Base-by-base conservation (phyloP, 2,329 filamentous ascomycete species). In the Uncinocarpus reesii region DNA sequence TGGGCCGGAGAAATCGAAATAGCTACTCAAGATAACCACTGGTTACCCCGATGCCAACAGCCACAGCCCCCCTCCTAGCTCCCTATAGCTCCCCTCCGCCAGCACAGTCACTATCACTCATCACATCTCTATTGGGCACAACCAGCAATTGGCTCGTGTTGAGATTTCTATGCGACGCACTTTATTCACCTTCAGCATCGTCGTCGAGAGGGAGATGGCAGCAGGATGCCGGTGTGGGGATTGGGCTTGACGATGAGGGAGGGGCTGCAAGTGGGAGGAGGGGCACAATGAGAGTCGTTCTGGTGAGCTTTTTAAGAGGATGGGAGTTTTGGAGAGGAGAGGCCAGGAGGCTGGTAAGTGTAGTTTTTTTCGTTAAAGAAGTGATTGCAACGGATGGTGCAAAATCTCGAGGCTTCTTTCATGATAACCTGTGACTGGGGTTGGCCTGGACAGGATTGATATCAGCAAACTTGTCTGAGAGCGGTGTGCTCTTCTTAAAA, bases 271-370 rank as follows among this genome's bases (percentile, higher is more conserved):
- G 36, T 10, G 45, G 29, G 3, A 46, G 47, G 37, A 48, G 53
- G 38, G 49, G 29, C 21, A 64, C 21, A 74, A 42, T 43, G 46
- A 35, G 71, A 42, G 76, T 95, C 0, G 72, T 95, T 2, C 71
- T 95, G 2, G 80, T 92, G 50, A 93, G 85, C 68, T 95, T 92
- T 66, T 69, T 94, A 66, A 76, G 86, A 52, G 83, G 90, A 58
- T 77, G 76, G 54, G 70, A 76, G 1, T 93, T 94, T 61, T 95
- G 88, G 87, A 80, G 72, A 53, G 77, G 81, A 2, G 82, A 85
- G 42, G 76, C 75, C 1, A 75, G 78, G 46, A 81, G 81, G 64
- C 65, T 87, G 60, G 83, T 86, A 67, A 55, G 73, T 46, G 23
- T 28, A 10, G 11, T 16, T 11, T 40, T 15, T 20, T 18, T 29